Evolutionary conservation across 108 stramenopile species (phyloP), one percentile per base, ranked within the genome.

Genomic region (Nitzschia sp.): DNA sequence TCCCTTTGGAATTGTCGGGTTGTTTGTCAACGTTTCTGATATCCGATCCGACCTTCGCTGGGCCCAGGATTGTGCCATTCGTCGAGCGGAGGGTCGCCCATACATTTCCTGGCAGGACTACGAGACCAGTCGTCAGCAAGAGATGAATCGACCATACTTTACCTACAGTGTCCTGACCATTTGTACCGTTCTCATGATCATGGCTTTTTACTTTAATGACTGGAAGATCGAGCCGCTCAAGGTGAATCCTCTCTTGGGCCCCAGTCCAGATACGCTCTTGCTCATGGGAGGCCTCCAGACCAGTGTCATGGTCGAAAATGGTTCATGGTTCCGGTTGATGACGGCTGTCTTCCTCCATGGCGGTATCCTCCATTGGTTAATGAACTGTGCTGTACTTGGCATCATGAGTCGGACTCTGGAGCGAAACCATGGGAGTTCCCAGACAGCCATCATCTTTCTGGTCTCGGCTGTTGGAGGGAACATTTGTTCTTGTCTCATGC

Each of bases 261-360:
- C 93, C 10, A 78, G 63, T 37, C 79, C 84, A 19, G 77, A 95
- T 14, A 90, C 89, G 14, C 70, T 97, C 44, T 52, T 95, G 26
- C 57, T 73, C 8, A 57, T 86, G 72, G 96, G 96, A n/a, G 96
- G 94, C 29, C 86, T 95, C 67, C 65, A 87, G 41, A 82, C 83
- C 8, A 53, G 69, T 12, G 60, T 83, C 1, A 93, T 97, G 67
- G 78, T 97, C 41, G 79, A 89, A 25, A 68, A 70, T 29, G 93
- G 89, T 55, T 81, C 95, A 55, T 92, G 87, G 84, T 95, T 83
- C 63, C 76, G 91, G 12, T 63, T 97, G 20, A 72, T 91, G 46
- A 85, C 87, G 39, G 84, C 97, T 9, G 89, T 96, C 79, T 87
- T 96, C 24, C 78, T 97, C 37, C 97, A 97, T 73, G 95, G 89